A percentile compares a stretch with the other conserved stretches of the same genome.
These are phyloP conservation scores for Rhinocladiella similis DNA, from an alignment of 2,329 filamentous ascomycete species.

Conservation along the genomic window DNA sequence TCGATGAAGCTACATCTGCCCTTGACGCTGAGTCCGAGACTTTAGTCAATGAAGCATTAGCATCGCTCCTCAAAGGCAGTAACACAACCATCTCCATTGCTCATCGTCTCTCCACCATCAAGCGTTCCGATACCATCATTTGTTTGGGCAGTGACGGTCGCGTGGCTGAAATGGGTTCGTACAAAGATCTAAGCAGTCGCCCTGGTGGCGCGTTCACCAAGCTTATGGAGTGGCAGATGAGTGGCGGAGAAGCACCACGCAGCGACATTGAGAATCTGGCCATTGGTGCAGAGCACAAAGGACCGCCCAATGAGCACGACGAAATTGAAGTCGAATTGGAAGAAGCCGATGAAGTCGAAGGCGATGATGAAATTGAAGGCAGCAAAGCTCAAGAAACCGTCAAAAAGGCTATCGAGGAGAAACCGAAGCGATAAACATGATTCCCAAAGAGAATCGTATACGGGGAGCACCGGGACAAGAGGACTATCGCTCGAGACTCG, in stretches of 20 bases:
- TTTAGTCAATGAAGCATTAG: conserved; percentile 87
- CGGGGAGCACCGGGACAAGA: not conserved
- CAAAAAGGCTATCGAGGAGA: conserved; percentile 19
- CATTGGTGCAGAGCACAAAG: conserved; percentile 32
- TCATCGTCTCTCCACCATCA: conserved; percentile 93
- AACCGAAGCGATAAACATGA: conserved; percentile 7
- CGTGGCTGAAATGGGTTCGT: conserved; percentile 89
- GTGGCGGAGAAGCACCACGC: conserved; percentile 64
- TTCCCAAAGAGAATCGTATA: not conserved
- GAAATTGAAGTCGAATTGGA: conserved; percentile 49
- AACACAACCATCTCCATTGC: conserved; percentile 98
- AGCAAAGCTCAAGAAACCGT: conserved; percentile 24
- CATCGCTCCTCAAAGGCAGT: conserved; percentile 74
- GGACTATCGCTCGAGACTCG: not conserved
- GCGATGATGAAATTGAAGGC: conserved; percentile 36
- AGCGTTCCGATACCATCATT: conserved; percentile 91
- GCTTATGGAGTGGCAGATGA: conserved; percentile 99
- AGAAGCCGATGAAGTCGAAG: conserved; percentile 37
- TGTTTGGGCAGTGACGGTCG: conserved; percentile 82
- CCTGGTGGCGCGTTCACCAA: conserved; percentile 83
- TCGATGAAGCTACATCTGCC: conserved; percentile 94
- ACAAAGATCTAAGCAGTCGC: conserved; percentile 70
- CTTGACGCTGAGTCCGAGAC: conserved; percentile 97
- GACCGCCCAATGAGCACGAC: conserved; percentile 49
- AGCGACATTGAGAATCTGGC: conserved; percentile 17